These are phyloP conservation scores for Fusarium verticillioides DNA, from an alignment of 2,329 filamentous ascomycete species.

Conservation along the genomic window DNA sequence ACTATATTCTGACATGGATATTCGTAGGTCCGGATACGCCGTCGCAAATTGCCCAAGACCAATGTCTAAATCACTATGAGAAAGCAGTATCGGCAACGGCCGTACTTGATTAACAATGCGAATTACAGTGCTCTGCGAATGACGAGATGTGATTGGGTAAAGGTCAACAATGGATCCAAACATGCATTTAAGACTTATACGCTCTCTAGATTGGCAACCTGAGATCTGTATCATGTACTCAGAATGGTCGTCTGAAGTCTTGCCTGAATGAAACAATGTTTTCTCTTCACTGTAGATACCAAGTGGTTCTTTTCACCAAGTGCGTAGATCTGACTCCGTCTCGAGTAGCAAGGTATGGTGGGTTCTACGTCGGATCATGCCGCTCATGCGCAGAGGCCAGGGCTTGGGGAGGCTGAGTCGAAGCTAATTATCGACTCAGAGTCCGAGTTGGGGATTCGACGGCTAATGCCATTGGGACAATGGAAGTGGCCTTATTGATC, in stretches of 20 bases:
- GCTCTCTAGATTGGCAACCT: not conserved
- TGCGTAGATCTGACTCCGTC: not conserved
- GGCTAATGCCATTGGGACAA: not conserved
- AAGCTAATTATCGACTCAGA: not conserved
- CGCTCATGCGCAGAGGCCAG: not conserved
- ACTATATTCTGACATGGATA: not conserved
- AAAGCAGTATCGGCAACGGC: not conserved
- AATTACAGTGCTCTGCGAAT: not conserved
- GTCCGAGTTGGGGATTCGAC: not conserved
- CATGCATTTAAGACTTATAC: accelerated
- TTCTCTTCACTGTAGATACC: too few species aligned
- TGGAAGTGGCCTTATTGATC: not conserved
- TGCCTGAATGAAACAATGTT: accelerated
- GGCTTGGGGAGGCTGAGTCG: not conserved
- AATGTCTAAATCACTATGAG: not conserved
- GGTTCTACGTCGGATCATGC: not conserved
- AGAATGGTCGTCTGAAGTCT: too few species aligned
- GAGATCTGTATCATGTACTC: not conserved
- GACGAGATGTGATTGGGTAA: not conserved
- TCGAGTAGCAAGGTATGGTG: not conserved
- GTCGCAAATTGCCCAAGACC: not conserved
- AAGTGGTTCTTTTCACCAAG: too few species aligned
- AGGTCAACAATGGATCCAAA: not conserved
- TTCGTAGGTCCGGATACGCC: not conserved
- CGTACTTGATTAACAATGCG: accelerated